Conservation (phyloP, 2,329 filamentous ascomycete genomes). For the Biscogniauxia sp. region DNA sequence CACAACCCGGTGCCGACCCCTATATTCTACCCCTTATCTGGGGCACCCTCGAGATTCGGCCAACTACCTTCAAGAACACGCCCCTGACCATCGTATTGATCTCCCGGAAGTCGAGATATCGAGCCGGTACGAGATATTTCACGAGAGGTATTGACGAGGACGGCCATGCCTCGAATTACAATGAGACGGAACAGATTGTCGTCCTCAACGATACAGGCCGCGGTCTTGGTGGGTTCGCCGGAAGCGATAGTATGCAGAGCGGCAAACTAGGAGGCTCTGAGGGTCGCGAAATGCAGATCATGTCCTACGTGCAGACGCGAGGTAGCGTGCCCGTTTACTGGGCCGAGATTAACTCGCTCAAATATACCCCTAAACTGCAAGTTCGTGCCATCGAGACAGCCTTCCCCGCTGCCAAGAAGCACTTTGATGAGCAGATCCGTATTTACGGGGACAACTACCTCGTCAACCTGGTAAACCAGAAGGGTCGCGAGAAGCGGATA, state of each 20-base stretch:
- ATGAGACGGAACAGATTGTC: slow-evolving; percentile 93
- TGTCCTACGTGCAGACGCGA: slow-evolving; percentile 94
- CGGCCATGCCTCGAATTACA: slow-evolving; percentile 97
- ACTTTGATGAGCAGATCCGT: slow-evolving; percentile 91
- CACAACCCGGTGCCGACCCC: slow-evolving; percentile 77
- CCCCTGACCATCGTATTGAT: slow-evolving; percentile 84
- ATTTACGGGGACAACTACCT: slow-evolving; percentile 96
- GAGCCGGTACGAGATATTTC: slow-evolving; percentile 91
- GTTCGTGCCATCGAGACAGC: slow-evolving; percentile 82
- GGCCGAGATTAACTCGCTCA: slow-evolving; percentile 91
- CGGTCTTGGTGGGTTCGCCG: slow-evolving; percentile 76
- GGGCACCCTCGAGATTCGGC: slow-evolving; percentile 89
- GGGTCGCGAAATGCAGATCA: slow-evolving; percentile 77
- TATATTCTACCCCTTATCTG: slow-evolving; percentile 96
- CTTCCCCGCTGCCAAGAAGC: slow-evolving; percentile 72
- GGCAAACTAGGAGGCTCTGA: slow-evolving; percentile 59
- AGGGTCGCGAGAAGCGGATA: slow-evolving; percentile 82
- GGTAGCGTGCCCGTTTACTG: slow-evolving; percentile 95
- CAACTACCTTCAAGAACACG: slow-evolving; percentile 80
- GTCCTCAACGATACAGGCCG: slow-evolving; percentile 80
- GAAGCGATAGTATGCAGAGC: slow-evolving; percentile 72
- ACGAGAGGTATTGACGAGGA: slow-evolving; percentile 90
- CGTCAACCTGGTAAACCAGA: slow-evolving; percentile 96
- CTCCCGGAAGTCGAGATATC: slow-evolving; percentile 81
- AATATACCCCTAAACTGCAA: slow-evolving; percentile 88